Percentiles rank a stretch among this genome's conserved stretches.
phyloP scores from a whole-genome alignment of 2,329 filamentous ascomycete species.

The Ophiognomonia clavigignenti-juglandacearum region DNA sequence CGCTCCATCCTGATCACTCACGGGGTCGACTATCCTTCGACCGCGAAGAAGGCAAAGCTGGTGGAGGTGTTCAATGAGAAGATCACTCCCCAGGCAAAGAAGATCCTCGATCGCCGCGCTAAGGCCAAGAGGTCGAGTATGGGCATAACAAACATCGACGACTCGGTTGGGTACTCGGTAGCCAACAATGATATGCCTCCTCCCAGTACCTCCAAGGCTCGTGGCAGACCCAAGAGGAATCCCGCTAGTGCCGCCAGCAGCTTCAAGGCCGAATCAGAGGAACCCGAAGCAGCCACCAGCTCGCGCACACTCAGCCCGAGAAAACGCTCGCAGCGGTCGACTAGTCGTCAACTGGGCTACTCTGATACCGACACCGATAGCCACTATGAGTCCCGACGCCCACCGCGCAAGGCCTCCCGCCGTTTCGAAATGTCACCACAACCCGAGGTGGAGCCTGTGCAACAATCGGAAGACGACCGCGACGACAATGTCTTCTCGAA shows the following conservation, averaged over 20 bases:
- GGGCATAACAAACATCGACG: constrained; percentile 70
- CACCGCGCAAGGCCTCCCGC: constrained; percentile 12
- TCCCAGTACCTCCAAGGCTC: constrained; percentile 33
- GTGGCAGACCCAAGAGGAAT: constrained; percentile 38
- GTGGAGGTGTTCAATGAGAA: constrained; percentile 78
- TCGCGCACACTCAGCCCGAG: constrained; percentile 41
- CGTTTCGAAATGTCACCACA: constrained; percentile 32
- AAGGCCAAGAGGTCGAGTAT: constrained; percentile 80
- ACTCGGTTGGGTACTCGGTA: constrained; percentile 60
- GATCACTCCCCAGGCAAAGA: constrained; percentile 71
- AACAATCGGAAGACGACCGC: constrained; percentile 49
- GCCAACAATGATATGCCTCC: constrained; percentile 52
- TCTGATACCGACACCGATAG: constrained; percentile 48
- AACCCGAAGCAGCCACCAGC: constrained; percentile 34
- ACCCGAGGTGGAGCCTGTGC: constrained; percentile 39
- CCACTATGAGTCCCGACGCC: constrained; percentile 12
- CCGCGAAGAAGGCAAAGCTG: constrained; percentile 86
- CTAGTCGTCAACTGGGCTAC: constrained; percentile 48
- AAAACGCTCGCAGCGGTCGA: constrained; percentile 50
- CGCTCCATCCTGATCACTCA: constrained; percentile 89
- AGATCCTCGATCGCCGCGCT: constrained; percentile 69
- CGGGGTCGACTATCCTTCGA: constrained; percentile 78
- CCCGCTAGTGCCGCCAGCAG: constrained; percentile 49
- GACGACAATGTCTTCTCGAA: constrained; percentile 71
- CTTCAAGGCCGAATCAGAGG: constrained; percentile 46